These are phyloP conservation scores for Saccharomycopsis crataegensis DNA, from an alignment of 1,139 yeast genomes.

Conservation along the genomic window DNA sequence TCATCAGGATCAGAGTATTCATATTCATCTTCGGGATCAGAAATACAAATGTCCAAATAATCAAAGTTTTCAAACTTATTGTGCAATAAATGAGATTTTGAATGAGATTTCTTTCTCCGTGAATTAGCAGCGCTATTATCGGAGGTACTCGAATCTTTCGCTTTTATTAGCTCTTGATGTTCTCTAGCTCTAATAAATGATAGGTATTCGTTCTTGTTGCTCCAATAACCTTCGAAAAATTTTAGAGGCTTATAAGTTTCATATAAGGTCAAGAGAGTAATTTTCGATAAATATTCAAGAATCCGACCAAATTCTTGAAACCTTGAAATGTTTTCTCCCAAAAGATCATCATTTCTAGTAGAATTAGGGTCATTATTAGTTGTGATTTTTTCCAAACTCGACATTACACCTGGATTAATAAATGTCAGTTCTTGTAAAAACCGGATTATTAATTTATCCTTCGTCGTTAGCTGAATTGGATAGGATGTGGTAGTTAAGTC, in stretches of 20 bases:
- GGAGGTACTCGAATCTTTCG: not conserved
- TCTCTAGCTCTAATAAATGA: constrained; percentile 9
- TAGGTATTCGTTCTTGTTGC: constrained; percentile 15
- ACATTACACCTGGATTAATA: constrained; percentile 11
- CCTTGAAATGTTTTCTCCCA: constrained; percentile 2
- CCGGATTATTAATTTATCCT: constrained; percentile 7
- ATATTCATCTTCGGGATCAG: constrained; percentile 13
- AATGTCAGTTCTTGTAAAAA: constrained; percentile 6
- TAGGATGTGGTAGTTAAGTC: constrained; percentile 1
- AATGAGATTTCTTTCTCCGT: not conserved
- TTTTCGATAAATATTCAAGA: constrained; percentile 9
- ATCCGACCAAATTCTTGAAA: constrained; percentile 2
- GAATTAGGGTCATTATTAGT: not conserved
- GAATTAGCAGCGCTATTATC: not conserved
- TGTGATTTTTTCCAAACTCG: constrained; percentile 1
- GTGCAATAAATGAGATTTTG: not conserved
- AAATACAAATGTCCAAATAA: constrained; percentile 13
- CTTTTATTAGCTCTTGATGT: constrained; percentile 1
- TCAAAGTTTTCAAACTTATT: constrained; percentile 16
- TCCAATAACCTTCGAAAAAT: constrained; percentile 19
- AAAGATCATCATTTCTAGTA: not conserved
- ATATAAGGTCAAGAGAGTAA: constrained; percentile 13
- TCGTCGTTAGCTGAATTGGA: constrained; percentile 12
- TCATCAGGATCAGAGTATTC: constrained; percentile 18
- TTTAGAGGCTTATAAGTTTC: constrained; percentile 15